A percentile compares a stretch with the other conserved stretches of the same genome.
Conservation (phyloP, 441 rosid genomes). For the Viola pubescens region DNA sequence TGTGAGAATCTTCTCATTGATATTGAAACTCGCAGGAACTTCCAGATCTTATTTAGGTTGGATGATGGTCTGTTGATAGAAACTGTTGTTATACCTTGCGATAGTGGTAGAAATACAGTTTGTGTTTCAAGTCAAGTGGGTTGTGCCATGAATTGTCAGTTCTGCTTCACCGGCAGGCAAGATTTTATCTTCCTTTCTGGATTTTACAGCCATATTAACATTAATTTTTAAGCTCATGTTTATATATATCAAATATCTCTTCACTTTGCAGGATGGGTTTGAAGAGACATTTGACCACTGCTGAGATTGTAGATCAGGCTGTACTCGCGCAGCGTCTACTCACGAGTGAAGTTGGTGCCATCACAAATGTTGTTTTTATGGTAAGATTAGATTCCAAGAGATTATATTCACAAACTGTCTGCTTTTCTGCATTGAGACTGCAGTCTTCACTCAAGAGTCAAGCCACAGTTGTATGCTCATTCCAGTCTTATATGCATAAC, state of each 20-base stretch:
- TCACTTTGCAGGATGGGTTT: constrained; percentile 63
- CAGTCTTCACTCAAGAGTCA: background rate
- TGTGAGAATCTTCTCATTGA: constrained; percentile 49
- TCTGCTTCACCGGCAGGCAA: constrained; percentile 88
- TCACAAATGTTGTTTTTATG: constrained; percentile 88
- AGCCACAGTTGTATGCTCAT: background rate
- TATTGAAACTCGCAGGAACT: constrained; percentile 60
- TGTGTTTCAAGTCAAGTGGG: constrained; percentile 93
- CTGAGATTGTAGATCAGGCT: constrained; percentile 90
- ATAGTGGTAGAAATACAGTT: constrained; percentile 74
- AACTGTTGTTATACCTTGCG: constrained; percentile 81
- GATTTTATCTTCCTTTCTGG: constrained; percentile 10
- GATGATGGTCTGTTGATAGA: constrained; percentile 71
- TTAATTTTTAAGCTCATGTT: background rate
- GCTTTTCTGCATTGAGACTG: background rate
- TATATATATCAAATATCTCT: background rate
- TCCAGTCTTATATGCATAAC: background rate
- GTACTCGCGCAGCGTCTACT: constrained; percentile 61
- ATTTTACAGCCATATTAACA: background rate
- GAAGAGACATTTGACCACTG: constrained; percentile 70
- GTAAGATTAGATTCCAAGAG: constrained; percentile 30
- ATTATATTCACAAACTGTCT: background rate
- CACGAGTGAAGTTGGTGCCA: constrained; percentile 49
- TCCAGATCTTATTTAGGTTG: constrained; percentile 83
- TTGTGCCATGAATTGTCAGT: constrained; percentile 94